Percentiles rank a stretch among this genome's conserved stretches.
phyloP scores from a whole-genome alignment of 768 basidiomycete species.

The Suillus discolor region DNA sequence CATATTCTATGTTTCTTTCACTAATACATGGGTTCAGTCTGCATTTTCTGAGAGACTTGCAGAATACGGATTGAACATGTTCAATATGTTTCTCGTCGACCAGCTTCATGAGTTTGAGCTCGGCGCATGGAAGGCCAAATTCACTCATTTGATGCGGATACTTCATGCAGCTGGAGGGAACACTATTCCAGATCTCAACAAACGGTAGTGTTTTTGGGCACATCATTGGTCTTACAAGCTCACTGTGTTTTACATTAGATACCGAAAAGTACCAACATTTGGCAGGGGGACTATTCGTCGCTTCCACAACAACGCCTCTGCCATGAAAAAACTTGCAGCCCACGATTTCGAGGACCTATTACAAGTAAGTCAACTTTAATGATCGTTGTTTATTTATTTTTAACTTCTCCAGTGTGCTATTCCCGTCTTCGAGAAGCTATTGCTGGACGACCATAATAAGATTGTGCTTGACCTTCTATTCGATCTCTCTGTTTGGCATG shows the following conservation, averaged over 20 bases:
- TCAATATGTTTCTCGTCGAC: slow-evolving; percentile 16
- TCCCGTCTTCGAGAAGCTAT: slow-evolving; percentile 41
- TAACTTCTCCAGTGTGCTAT: slow-evolving; percentile 30
- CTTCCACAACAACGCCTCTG: slow-evolving; percentile 12
- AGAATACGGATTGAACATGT: slow-evolving; percentile 15
- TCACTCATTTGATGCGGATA: slow-evolving; percentile 29
- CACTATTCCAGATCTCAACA: neutral
- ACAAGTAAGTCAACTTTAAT: slow-evolving; percentile 2
- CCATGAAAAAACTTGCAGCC: slow-evolving; percentile 15
- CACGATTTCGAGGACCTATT: slow-evolving; percentile 16
- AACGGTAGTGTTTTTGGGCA: neutral
- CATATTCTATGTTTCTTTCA: slow-evolving; percentile 1
- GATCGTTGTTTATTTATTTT: too few relatives aligned
- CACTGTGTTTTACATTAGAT: slow-evolving; percentile 13
- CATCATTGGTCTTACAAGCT: neutral
- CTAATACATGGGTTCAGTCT: slow-evolving; percentile 5
- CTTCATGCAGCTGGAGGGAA: neutral
- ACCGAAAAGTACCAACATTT: slow-evolving; percentile 16
- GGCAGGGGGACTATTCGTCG: slow-evolving; percentile 8
- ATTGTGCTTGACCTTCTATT: slow-evolving; percentile 23
- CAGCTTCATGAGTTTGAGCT: slow-evolving; percentile 25
- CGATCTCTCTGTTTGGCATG: slow-evolving; percentile 30
- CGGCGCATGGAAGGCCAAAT: slow-evolving; percentile 25
- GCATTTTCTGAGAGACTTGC: slow-evolving; percentile 10
- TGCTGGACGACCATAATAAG: slow-evolving; percentile 22